Percentiles rank a stretch among this genome's conserved stretches.
phyloP scores from a whole-genome alignment of 2,329 filamentous ascomycete species.

The Fusarium avenaceum region DNA sequence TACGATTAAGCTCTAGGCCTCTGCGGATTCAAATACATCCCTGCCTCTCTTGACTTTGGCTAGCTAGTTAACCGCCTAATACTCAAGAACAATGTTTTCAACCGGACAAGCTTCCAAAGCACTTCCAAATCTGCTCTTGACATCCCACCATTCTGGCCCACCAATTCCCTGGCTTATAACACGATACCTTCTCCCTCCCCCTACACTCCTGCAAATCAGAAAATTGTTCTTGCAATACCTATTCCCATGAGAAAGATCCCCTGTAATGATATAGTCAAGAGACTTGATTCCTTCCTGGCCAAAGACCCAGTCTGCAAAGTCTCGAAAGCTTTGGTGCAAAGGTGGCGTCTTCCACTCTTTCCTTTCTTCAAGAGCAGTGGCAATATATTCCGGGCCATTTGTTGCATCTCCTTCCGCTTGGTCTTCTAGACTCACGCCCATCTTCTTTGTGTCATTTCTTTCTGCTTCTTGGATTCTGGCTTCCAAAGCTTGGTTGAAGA shows the following conservation, averaged over 20 bases:
- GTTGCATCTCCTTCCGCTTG: fast-evolving
- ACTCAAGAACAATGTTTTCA: slow-evolving; percentile 1
- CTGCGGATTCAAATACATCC: too few species aligned
- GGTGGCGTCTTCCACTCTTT: not conserved
- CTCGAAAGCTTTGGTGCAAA: not conserved
- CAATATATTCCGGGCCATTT: fast-evolving
- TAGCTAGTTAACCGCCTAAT: not conserved
- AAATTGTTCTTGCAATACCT: not conserved
- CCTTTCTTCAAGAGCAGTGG: not conserved
- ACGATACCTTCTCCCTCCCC: not conserved
- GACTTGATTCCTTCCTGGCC: not conserved
- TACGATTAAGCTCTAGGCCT: too few species aligned
- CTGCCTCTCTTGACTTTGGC: too few species aligned
- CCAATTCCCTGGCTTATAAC: not conserved
- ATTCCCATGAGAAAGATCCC: fast-evolving
- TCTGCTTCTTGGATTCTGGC: not conserved
- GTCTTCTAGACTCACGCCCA: fast-evolving
- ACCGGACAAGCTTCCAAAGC: slow-evolving; percentile 1
- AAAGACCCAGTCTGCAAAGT: slow-evolving; percentile 1
- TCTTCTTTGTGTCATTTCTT: not conserved
- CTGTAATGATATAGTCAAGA: not conserved
- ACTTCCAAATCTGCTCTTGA: not conserved
- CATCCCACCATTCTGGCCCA: not conserved
- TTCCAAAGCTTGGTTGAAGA: not conserved
- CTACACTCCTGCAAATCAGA: not conserved